Conservation (phyloP, 257 asterid genomes). For the Lithospermum erythrorhizon region DNA sequence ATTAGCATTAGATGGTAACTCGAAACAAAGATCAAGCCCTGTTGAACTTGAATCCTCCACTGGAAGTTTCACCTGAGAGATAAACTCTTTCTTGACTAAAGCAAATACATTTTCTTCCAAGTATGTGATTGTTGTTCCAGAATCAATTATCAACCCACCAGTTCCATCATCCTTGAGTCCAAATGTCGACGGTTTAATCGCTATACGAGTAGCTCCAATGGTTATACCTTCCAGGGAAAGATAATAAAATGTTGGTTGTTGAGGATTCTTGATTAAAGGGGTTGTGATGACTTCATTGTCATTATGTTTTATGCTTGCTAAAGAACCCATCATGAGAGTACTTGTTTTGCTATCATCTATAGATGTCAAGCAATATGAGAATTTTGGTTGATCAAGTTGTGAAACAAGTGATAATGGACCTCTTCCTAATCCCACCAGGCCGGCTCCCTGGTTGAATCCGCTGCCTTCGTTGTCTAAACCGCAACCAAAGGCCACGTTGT, state of each 20-base stretch:
- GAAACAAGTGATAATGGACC: conserved; percentile 71
- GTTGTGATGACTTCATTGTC: conserved; percentile 21
- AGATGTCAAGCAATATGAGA: conserved; percentile 70
- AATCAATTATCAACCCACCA: conserved; percentile 85
- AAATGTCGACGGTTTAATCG: conserved; percentile 38
- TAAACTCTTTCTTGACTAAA: conserved; percentile 45
- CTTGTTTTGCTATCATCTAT: conserved; percentile 41
- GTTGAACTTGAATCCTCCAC: conserved; percentile 39
- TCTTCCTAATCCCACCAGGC: conserved; percentile 74
- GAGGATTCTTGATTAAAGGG: conserved; percentile 41
- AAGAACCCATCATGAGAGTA: conserved; percentile 53
- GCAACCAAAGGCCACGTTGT: conserved; percentile 60
- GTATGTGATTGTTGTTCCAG: conserved; percentile 80
- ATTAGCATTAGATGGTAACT: conserved; percentile 23
- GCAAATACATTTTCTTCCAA: conserved; percentile 40
- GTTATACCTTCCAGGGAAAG: conserved; percentile 65
- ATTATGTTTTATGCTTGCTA: conserved; percentile 12
- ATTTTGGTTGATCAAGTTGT: conserved; percentile 61
- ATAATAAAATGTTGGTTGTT: conserved; percentile 70
- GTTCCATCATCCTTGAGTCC: conserved; percentile 48
- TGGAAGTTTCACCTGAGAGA: conserved; percentile 31
- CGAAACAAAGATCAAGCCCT: conserved; percentile 69
- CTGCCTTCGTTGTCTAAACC: conserved; percentile 65
- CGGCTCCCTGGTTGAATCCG: conserved; percentile 69
- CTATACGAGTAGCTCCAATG: conserved; percentile 46